These are phyloP conservation scores for Botrytis pseudocinerea DNA, from an alignment of 2,329 filamentous ascomycete species.

Conservation along the genomic window DNA sequence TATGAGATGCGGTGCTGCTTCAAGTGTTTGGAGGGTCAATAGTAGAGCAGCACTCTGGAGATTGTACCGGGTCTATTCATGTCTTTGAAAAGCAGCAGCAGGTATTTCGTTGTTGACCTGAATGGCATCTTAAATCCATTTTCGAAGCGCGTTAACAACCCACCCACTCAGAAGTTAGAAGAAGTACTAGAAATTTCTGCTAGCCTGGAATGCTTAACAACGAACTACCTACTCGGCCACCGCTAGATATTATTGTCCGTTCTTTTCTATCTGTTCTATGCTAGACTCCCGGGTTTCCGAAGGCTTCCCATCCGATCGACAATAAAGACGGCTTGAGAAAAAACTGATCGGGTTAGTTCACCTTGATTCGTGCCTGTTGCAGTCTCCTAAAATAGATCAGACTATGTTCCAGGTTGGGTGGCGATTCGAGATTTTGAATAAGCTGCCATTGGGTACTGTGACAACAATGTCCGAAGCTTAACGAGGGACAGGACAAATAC, in stretches of 20 bases:
- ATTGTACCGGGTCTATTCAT: constrained; percentile 1
- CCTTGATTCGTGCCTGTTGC: background rate
- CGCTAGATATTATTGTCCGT: too few species aligned
- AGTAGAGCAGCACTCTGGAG: background rate
- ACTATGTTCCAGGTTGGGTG: constrained; percentile 9
- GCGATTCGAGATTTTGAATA: background rate
- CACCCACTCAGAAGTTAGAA: background rate
- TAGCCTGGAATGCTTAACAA: background rate
- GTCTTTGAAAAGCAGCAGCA: constrained; percentile 8
- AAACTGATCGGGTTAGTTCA: background rate
- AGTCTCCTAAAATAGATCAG: constrained; percentile 13
- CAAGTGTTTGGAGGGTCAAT: background rate
- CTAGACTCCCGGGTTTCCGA: background rate
- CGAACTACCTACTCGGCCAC: constrained; percentile 12
- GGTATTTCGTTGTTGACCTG: background rate
- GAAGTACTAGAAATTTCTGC: background rate
- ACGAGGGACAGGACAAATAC: background rate
- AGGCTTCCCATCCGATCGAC: background rate
- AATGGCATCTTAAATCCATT: constrained; percentile 9
- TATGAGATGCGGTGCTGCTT: constrained; percentile 11
- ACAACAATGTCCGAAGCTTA: background rate
- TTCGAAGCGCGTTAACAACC: background rate
- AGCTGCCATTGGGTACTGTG: background rate
- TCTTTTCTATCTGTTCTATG: background rate
- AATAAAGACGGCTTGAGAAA: background rate